phyloP scores from a whole-genome alignment of 805 yeast species.

The Kregervanrija delftensis region DNA sequence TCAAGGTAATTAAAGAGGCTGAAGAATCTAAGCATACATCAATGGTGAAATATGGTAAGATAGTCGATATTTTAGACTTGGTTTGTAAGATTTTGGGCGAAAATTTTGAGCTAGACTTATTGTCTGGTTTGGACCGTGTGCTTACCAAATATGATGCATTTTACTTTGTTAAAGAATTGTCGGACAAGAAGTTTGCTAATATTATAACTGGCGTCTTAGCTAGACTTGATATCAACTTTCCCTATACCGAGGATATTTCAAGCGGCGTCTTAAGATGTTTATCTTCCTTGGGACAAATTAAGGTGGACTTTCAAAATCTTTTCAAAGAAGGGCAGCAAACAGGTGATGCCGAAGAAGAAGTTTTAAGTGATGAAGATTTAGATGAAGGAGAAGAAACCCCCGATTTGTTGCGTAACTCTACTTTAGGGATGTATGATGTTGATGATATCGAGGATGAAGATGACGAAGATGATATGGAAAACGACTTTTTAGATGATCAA shows the following conservation, averaged over 20 bases:
- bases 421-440: constrained; percentile 90
- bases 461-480: constrained; percentile 29
- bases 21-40: constrained; percentile 30
- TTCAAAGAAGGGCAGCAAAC: constrained; percentile 37
- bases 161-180: constrained; percentile 54
- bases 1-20: constrained; percentile 54
- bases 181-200: constrained; percentile 58
- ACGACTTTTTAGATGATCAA: constrained; percentile 10
- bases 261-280: constrained; percentile 54
- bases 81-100: constrained; percentile 36
- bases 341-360: constrained; percentile 44
- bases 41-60: constrained; percentile 44
- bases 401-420: constrained; percentile 78
- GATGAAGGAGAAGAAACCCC: constrained; percentile 66
- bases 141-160: constrained; percentile 55
- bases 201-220: constrained; percentile 56
- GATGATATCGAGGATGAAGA: constrained; percentile 45
- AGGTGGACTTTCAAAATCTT: constrained; percentile 47
- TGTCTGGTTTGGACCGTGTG: constrained; percentile 36
- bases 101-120: constrained; percentile 26
- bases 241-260: constrained; percentile 54
- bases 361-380: constrained; percentile 57
- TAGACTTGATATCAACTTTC: constrained; percentile 66
- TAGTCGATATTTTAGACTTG: constrained; percentile 47
- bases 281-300: constrained; percentile 47